Evolutionary conservation across 2,329 filamentous ascomycete genomes (phyloP).

Genomic region (Penicillium sp.): DNA sequence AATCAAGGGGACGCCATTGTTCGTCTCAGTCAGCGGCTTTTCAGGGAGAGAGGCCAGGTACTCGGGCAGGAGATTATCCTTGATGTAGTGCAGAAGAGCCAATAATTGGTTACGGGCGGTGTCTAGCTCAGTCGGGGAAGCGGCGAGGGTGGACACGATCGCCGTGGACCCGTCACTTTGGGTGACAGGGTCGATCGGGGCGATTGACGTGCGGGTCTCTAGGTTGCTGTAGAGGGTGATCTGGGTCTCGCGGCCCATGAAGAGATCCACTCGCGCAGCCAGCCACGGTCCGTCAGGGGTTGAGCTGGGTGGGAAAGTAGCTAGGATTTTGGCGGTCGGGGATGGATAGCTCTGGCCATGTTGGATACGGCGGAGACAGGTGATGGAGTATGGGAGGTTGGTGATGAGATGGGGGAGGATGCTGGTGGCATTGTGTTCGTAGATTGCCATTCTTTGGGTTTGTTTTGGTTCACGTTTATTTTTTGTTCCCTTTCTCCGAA

Average conservation of each 20-base stretch:
- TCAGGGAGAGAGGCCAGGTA: conserved; percentile 23
- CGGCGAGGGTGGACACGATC: conserved; percentile 14
- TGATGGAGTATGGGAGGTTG: conserved; percentile 37
- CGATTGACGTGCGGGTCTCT: conserved; percentile 26
- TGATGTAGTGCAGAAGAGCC: conserved; percentile 25
- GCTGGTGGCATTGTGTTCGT: conserved; percentile 16
- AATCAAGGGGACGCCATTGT: conserved; percentile 18
- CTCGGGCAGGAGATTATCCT: conserved; percentile 22
- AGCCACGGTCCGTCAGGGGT: conserved; percentile 33
- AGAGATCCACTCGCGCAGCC: conserved; percentile 39
- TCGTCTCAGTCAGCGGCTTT: not conserved
- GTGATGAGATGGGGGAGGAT: conserved; percentile 29
- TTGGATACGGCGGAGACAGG: conserved; percentile 38
- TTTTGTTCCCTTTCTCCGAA: not conserved
- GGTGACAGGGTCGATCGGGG: conserved; percentile 13
- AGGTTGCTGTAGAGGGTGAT: conserved; percentile 40
- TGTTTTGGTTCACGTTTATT: not conserved
- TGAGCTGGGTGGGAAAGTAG: conserved; percentile 27
- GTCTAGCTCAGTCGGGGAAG: conserved; percentile 7
- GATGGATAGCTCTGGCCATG: conserved; percentile 31
- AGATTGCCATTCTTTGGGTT: conserved; percentile 9
- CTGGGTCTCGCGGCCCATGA: conserved; percentile 38
- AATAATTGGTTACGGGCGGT: conserved; percentile 27
- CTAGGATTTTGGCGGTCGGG: conserved; percentile 31
- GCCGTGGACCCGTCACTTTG: not conserved